Base-by-base conservation (phyloP, 139 green algal species). In the Volvox africanus region DNA sequence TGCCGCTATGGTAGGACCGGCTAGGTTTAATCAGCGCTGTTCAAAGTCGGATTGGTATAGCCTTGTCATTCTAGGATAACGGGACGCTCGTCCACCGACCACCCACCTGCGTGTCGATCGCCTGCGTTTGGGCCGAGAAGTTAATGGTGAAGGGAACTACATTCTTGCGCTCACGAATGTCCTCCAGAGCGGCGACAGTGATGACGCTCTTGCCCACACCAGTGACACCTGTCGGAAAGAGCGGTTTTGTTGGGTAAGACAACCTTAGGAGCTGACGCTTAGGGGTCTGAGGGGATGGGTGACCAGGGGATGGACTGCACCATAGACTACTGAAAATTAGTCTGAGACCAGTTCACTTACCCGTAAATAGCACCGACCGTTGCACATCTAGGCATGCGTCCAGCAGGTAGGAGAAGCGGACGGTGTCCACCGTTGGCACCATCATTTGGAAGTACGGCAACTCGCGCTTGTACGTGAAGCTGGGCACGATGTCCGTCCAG, bases 201-300 rank as follows among this genome's bases (percentile, higher is more conserved):
- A 98, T 96, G 3, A 96, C 96, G 28, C 84, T 96, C 93, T 99
- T 99, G 91, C 97, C 97, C 16, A 98, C 96, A 37, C 97, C 97
- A 13, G 95, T 97, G 2, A 95, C 89, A 44, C 96, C 95, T 90
- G 92, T 82, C 9, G 44, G 44, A 55, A 55, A 55, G 44, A 55
- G 44, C 44, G 9, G 5, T 55, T 55, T 14, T 9, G 44, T 55
- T 55, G 5, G 5, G 44, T 55, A 55, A 55, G 9, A 55, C 44
- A 55, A n/a, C n/a, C 44, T 9, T 5, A 55, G 5, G 44, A 55
- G 9, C 9, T 55, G 44, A 9, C 44, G 44, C 9, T 55, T 55
- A 9, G 44, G 44, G 44, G 44, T 55, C 5, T 55, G 9, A 55
- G 5, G 9, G 44, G 44, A 9, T 55, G 44, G 44, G n/a, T n/a